A percentile compares a stretch with the other conserved stretches of the same genome.
Evolutionary conservation across 2,329 filamentous ascomycete species (phyloP).

Genomic region (Diaporthe humulicola): DNA sequence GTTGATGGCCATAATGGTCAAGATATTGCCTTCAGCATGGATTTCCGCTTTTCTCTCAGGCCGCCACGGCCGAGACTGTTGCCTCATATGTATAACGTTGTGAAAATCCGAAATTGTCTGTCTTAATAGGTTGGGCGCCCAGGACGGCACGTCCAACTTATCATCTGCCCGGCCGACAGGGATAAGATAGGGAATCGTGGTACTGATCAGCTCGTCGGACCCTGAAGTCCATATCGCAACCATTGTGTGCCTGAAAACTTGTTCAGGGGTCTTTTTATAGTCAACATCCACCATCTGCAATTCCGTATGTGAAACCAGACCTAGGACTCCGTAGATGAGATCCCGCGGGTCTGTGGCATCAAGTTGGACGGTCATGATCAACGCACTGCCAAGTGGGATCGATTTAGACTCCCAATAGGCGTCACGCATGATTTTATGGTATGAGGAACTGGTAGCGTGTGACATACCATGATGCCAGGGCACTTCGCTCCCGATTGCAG

Average conservation of each 20-base stretch:
- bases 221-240: neutral
- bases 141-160: neutral
- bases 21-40: neutral
- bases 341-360: neutral
- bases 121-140: neutral
- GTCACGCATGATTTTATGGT: fast-evolving
- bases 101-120: neutral
- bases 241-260: neutral
- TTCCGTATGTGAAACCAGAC: neutral
- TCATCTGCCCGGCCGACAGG: neutral
- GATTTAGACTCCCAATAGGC: neutral
- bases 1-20: neutral
- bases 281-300: neutral
- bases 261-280: neutral
- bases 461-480: neutral
- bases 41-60: neutral
- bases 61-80: neutral
- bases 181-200: neutral
- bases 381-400: neutral
- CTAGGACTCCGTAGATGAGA: neutral
- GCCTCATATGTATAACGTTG: neutral
- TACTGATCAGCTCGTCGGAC: fast-evolving
- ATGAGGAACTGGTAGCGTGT: neutral
- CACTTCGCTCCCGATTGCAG: neutral
- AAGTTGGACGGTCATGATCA: neutral